Evolutionary conservation across 192 early-diverging fungal species (phyloP).

Genomic region (Linnemannia zychae): DNA sequence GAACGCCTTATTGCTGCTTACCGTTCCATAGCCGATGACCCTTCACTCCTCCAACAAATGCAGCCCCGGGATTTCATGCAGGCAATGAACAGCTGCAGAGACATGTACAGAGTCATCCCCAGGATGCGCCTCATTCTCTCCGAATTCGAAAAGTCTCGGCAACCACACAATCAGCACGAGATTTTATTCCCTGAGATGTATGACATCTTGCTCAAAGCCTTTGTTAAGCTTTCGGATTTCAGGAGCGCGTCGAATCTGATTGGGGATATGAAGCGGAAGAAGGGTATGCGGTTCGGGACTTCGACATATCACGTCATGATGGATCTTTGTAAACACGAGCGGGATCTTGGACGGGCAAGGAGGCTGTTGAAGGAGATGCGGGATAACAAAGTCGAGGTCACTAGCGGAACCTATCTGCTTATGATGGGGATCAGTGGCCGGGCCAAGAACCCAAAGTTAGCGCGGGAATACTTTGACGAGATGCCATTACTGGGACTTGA

Average conservation of each 20-base stretch:
- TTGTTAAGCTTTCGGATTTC: slow-evolving; percentile 43
- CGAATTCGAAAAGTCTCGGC: slow-evolving; percentile 23
- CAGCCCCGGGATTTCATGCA: slow-evolving; percentile 53
- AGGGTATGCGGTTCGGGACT: slow-evolving; percentile 7
- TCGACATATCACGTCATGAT: slow-evolving; percentile 46
- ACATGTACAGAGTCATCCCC: slow-evolving; percentile 25
- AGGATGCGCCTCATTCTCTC: slow-evolving; percentile 38
- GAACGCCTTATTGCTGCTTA: slow-evolving; percentile 25
- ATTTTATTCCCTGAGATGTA: slow-evolving; percentile 21
- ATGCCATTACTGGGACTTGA: slow-evolving; percentile 35
- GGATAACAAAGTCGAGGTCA: slow-evolving; percentile 21
- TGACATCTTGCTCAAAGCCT: slow-evolving; percentile 48
- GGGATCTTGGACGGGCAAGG: not conserved
- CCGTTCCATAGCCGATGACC: slow-evolving; percentile 38
- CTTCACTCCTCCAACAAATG: slow-evolving; percentile 11
- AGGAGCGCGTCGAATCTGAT: slow-evolving; percentile 25
- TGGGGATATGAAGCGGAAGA: slow-evolving; percentile 13
- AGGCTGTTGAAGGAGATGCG: slow-evolving; percentile 34
- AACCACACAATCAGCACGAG: not conserved
- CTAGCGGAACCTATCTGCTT: slow-evolving; percentile 29
- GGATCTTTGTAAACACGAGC: slow-evolving; percentile 33
- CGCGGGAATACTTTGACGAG: slow-evolving; percentile 49
- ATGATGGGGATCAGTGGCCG: slow-evolving; percentile 35
- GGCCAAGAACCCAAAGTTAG: slow-evolving; percentile 19
- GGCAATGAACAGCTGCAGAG: slow-evolving; percentile 30